phyloP scores from a whole-genome alignment of 352 stramenopile genomes.

The Pythium dissimile region DNA sequence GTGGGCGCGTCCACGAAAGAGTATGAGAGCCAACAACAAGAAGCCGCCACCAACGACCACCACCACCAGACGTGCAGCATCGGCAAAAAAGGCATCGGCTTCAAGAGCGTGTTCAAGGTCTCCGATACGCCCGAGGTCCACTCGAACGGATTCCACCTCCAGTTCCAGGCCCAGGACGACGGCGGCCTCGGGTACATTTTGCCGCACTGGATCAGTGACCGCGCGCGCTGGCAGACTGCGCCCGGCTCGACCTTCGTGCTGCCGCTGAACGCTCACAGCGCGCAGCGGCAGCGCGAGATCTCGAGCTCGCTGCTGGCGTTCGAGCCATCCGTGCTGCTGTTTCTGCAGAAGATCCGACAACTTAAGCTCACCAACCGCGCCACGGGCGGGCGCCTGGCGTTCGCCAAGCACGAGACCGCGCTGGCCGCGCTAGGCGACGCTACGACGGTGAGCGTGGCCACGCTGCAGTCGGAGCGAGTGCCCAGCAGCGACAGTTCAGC shows the following conservation, averaged over 20 bases:
- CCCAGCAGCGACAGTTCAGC: background rate
- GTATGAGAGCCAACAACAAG: slow-evolving; percentile 16
- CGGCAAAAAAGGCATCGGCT: slow-evolving; percentile 89
- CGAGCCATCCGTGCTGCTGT: slow-evolving; percentile 78
- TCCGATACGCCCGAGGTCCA: slow-evolving; percentile 80
- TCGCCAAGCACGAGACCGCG: slow-evolving; percentile 29
- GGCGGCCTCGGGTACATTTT: slow-evolving; percentile 74
- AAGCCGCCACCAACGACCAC: no score
- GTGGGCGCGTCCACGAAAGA: slow-evolving; percentile 84
- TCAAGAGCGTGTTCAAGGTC: slow-evolving; percentile 91
- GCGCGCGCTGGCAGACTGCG: slow-evolving; percentile 32
- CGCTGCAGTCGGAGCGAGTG: slow-evolving; percentile 5
- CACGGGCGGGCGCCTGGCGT: slow-evolving; percentile 36
- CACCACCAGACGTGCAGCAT: no score
- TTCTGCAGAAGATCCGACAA: slow-evolving; percentile 66
- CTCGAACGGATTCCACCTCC: slow-evolving; percentile 85
- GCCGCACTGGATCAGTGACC: slow-evolving; percentile 70
- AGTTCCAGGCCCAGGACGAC: slow-evolving; percentile 62
- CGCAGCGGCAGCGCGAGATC: slow-evolving; percentile 44
- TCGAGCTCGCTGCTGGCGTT: slow-evolving; percentile 60
- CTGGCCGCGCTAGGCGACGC: background rate
- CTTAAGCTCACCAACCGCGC: slow-evolving; percentile 50
- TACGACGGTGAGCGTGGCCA: slow-evolving; percentile 8
- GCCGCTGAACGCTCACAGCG: slow-evolving; percentile 55
- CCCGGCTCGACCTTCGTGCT: slow-evolving; percentile 73